A percentile compares a stretch with the other conserved stretches of the same genome.
Conservation (phyloP, 345 rosid species). For the Eucalyptus lansdowneana region DNA sequence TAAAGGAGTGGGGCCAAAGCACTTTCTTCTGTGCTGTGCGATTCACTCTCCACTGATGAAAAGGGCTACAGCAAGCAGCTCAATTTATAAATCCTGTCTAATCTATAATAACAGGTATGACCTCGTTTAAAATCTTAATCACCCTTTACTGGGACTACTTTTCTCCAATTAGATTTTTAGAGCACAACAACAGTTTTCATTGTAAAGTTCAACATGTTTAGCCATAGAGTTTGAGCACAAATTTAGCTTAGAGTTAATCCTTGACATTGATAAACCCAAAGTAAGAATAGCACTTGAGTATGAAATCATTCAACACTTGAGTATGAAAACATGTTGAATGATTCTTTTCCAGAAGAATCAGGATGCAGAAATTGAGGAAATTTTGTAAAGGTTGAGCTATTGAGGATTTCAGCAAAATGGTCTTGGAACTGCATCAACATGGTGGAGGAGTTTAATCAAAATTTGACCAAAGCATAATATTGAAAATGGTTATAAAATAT, state of each 20-base stretch:
- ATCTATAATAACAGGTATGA: not conserved
- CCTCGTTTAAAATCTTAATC: not conserved
- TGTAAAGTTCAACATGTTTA: not conserved
- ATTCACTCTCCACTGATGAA: not conserved
- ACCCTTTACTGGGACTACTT: not conserved
- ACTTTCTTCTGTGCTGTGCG: not conserved
- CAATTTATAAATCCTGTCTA: not conserved
- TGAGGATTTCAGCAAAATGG: not conserved
- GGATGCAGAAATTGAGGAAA: not conserved
- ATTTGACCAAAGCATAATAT: not conserved
- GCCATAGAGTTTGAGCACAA: not conserved
- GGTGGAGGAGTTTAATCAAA: not conserved
- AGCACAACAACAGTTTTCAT: not conserved
- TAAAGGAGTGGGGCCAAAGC: not conserved
- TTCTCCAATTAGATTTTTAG: not conserved
- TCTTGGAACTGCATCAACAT: not conserved
- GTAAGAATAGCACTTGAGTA: not conserved
- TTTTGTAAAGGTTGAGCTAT: not conserved
- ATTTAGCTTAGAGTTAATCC: not conserved
- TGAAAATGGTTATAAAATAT: not conserved
- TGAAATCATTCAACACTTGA: not conserved
- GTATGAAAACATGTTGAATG: not conserved
- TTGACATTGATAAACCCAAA: not conserved
- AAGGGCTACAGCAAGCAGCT: not conserved
- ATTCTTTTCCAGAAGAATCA: not conserved